These are phyloP conservation scores for Gossypium australe DNA, from an alignment of 345 rosid genomes.

Conservation along the genomic window DNA sequence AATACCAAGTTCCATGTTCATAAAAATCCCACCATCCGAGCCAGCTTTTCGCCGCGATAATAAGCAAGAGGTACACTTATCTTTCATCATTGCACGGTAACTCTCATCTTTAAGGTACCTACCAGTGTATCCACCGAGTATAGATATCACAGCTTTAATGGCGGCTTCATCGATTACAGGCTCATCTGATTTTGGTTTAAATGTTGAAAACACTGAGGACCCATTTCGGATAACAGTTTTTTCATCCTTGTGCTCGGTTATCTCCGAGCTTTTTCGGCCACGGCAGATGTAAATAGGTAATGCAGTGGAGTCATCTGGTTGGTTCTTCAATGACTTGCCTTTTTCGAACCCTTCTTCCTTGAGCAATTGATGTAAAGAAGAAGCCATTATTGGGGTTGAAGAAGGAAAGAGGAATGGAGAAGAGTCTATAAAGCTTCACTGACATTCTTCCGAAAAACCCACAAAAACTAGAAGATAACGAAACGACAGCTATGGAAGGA, in stretches of 20 bases:
- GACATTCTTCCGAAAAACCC: constrained; percentile 19
- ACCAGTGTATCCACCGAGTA: constrained; percentile 50
- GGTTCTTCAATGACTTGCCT: constrained; percentile 12
- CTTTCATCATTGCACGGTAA: constrained; percentile 34
- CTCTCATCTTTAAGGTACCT: constrained; percentile 37
- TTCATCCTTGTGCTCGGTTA: constrained; percentile 11
- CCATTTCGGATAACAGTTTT: constrained; percentile 17
- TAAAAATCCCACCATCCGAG: constrained; percentile 24
- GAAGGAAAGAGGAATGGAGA: constrained; percentile 1
- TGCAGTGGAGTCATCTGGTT: constrained; percentile 14
- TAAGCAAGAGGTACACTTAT: constrained; percentile 38
- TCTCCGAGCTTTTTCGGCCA: constrained; percentile 20
- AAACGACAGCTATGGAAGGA: constrained; percentile 6
- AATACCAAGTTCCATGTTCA: constrained; percentile 35
- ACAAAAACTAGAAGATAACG: constrained; percentile 2
- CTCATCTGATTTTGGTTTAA: constrained; percentile 25
- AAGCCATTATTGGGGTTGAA: constrained; percentile 10
- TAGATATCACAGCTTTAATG: constrained; percentile 40
- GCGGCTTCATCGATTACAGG: constrained; percentile 46
- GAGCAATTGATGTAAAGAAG: constrained; percentile 44
- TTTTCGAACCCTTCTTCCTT: constrained; percentile 35
- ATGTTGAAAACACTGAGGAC: constrained; percentile 26
- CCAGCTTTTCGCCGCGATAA: constrained; percentile 20
- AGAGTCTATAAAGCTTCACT: constrained; percentile 11
- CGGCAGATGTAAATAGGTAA: constrained; percentile 42